phyloP scores from a whole-genome alignment of 2,329 filamentous ascomycete genomes.

The Paecilomyces sp. region DNA sequence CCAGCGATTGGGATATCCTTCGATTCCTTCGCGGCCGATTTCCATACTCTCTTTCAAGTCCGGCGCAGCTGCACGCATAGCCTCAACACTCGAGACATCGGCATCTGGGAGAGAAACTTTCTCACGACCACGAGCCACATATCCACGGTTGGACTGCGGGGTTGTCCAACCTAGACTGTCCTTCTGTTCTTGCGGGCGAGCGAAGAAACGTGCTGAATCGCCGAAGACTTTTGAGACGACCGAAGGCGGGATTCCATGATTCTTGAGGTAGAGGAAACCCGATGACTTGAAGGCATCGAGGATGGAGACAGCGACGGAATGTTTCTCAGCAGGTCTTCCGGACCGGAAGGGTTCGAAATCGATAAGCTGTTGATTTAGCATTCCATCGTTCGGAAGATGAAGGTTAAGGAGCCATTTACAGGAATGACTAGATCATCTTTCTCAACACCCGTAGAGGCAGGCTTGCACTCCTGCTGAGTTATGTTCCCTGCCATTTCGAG shows the following conservation, averaged over 20 bases:
- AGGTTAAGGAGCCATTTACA: conserved; percentile 15
- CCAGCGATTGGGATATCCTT: conserved; percentile 70
- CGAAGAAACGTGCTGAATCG: conserved; percentile 65
- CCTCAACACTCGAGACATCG: conserved; percentile 51
- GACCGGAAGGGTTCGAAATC: conserved; percentile 69
- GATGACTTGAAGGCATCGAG: conserved; percentile 75
- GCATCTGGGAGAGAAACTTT: conserved; percentile 55
- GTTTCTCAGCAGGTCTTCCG: conserved; percentile 54
- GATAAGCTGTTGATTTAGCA: conserved; percentile 52
- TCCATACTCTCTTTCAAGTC: conserved; percentile 55
- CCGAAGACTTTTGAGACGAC: conserved; percentile 57
- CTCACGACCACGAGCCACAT: conserved; percentile 63
- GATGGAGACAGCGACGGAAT: conserved; percentile 62
- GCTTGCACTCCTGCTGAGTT: conserved; percentile 12
- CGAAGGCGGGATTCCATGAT: conserved; percentile 61
- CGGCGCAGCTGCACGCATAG: conserved; percentile 46
- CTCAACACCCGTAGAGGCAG: conserved; percentile 28
- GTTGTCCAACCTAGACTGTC: conserved; percentile 63
- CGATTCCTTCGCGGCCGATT: conserved; percentile 54
- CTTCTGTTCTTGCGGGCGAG: conserved; percentile 56
- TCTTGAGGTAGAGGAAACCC: conserved; percentile 83
- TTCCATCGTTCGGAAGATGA: not conserved
- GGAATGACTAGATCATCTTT: conserved; percentile 39
- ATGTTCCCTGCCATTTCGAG: conserved; percentile 10
- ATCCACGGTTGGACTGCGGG: conserved; percentile 66